Percentiles rank a stretch among this genome's conserved stretches.
Evolutionary conservation across 805 yeast species (phyloP).

Genomic region (Metschnikowia proteae): DNA sequence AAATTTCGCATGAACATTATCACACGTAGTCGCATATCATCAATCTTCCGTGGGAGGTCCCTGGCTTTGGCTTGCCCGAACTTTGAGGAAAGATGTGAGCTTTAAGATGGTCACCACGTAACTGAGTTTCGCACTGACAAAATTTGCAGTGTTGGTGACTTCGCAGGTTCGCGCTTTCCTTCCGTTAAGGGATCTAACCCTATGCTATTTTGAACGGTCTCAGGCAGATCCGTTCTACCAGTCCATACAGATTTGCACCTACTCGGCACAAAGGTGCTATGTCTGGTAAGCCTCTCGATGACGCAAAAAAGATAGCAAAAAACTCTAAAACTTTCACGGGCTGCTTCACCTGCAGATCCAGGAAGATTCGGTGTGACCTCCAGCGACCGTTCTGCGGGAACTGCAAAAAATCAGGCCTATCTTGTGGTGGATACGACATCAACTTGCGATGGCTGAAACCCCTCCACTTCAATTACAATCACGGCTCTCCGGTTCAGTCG

Average conservation of each 20-base stretch:
- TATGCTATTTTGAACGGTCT: background rate
- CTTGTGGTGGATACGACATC: constrained; percentile 81
- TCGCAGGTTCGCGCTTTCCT: background rate
- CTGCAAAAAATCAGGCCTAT: constrained; percentile 62
- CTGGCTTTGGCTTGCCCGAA: too few species aligned
- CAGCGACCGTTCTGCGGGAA: constrained; percentile 65
- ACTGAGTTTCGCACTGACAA: too few species aligned
- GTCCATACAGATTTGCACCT: background rate
- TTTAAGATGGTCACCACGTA: too few species aligned
- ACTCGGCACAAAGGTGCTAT: background rate
- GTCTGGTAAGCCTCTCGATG: background rate
- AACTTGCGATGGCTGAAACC: constrained; percentile 77
- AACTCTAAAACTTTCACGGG: constrained; percentile 72
- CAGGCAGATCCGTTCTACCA: background rate
- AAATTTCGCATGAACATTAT: too few species aligned
- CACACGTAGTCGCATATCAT: too few species aligned
- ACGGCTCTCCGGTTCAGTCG: constrained; percentile 27
- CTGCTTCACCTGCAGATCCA: constrained; percentile 79
- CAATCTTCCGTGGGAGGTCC: too few species aligned
- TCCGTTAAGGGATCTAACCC: background rate
- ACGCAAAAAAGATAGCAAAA: background rate
- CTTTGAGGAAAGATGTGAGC: too few species aligned
- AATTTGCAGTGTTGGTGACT: background rate
- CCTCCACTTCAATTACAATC: constrained; percentile 26
- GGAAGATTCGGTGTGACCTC: constrained; percentile 80